Evolutionary conservation across 352 stramenopile genomes (phyloP), one percentile per base, ranked within the genome.

Genomic region (Phytopythium delawarense): DNA sequence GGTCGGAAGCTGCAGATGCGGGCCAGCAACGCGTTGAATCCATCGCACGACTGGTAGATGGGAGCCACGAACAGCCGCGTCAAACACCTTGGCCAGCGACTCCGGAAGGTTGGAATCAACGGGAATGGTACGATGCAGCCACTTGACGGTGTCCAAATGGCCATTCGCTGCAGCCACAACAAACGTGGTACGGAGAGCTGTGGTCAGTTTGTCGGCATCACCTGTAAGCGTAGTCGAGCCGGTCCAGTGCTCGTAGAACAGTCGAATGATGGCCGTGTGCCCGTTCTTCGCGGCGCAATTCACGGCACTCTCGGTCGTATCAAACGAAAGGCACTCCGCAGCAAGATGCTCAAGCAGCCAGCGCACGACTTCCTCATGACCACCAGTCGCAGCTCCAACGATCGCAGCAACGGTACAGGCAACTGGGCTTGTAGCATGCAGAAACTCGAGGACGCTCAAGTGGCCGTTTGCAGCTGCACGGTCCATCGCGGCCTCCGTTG

Each of bases 101-200:
- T 44, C 20, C 39, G 39, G 11, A 20, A 20, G 11, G 11, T 44
- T 13, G 13, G 13, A 8, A 39, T 13, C 11, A 8, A 39, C 11
- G 34, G 34, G 34, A 8, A 39, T 13, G 72, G 34, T 37, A 45
- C 15, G 39, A 45, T 45, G 4, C 39, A 45, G 39, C 39, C 39
- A 45, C 39, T 45, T 45, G 13, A 45, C 16, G 13, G 39, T 45
- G 39, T 59, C 13, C 34, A 71, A 53, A 39, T 68, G 37, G 13
- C 65, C 65, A 16, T 3, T 60, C 54, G 56, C 39, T 7, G 39
- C 39, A 2, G 39, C 39, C 12, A 20, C 39, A 45, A 45, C 39
- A 20, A 45, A 13, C 16, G 39, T 9, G 39, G 13, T 2, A 20
- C 39, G 39, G 4, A 45, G 39, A 40, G 35, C 35, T 40, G 35